phyloP scores from a whole-genome alignment of 2,329 filamentous ascomycete species.

The Colletotrichum tanaceti region DNA sequence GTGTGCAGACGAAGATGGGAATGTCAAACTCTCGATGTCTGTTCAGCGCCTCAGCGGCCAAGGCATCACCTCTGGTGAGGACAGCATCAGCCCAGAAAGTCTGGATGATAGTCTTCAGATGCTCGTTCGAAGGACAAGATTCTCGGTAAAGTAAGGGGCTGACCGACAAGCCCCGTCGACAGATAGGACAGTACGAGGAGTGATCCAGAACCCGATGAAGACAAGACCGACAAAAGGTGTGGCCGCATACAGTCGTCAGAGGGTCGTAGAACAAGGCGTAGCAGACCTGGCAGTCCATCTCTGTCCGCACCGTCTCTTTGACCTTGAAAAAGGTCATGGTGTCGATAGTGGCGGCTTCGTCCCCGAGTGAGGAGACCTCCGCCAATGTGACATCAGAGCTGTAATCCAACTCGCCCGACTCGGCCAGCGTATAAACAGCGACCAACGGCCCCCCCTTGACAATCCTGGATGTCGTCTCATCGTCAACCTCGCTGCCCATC shows the following conservation, averaged over 20 bases:
- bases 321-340: constrained; percentile 62
- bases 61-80: constrained; percentile 64
- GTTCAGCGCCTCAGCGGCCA: constrained; percentile 67
- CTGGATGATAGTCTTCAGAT: constrained; percentile 71
- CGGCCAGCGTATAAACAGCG: constrained; percentile 74
- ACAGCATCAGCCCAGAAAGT: constrained; percentile 77
- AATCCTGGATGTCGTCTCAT: constrained; percentile 49
- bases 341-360: constrained; percentile 46
- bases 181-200: constrained; percentile 82
- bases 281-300: constrained; percentile 91
- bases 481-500: constrained; percentile 50
- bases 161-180: constrained; percentile 72
- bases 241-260: constrained; percentile 85
- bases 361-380: constrained; percentile 44
- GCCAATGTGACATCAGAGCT: constrained; percentile 66
- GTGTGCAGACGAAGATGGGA: constrained; percentile 83
- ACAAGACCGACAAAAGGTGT: constrained; percentile 88
- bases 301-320: constrained; percentile 70
- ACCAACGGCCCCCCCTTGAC: constrained; percentile 69
- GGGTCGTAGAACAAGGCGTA: constrained; percentile 85
- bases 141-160: constrained; percentile 56
- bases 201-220: constrained; percentile 81
- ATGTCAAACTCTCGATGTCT: constrained; percentile 69
- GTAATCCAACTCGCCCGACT: constrained; percentile 68
- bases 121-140: constrained; percentile 67